Conservation (phyloP, 1,284 basidiomycete species). For the Cystobasidium pallidum region DNA sequence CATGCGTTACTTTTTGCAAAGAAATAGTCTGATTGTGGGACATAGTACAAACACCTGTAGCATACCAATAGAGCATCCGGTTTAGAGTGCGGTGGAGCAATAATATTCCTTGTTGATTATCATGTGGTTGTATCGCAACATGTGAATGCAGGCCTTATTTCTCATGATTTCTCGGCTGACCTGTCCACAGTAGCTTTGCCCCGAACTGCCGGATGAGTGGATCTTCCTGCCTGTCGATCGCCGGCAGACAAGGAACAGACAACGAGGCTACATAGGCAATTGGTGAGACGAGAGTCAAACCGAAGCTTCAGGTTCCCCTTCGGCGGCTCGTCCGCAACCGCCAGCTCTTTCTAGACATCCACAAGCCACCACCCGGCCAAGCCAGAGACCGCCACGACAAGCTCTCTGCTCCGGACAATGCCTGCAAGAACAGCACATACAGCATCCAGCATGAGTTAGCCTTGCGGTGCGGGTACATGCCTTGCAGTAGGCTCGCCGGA, state of each 20-base stretch:
- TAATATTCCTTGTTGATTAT: background rate
- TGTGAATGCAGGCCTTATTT: background rate
- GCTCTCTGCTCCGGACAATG: background rate
- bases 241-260: too few species aligned
- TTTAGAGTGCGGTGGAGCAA: background rate
- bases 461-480: background rate
- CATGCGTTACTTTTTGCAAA: too few species aligned
- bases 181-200: too few species aligned
- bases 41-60: background rate
- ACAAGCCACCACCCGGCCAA: background rate
- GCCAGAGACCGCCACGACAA: background rate
- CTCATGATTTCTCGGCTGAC: too few species aligned
- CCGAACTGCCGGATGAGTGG: too few species aligned
- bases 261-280: too few species aligned
- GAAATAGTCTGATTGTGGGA: too few species aligned
- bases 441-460: background rate
- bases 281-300: too few species aligned
- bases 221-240: too few species aligned
- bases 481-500: background rate
- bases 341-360: background rate
- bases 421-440: background rate
- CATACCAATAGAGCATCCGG: conserved; percentile 3
- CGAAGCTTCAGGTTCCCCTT: too few species aligned
- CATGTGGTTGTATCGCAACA: background rate
- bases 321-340: too few species aligned